Conservation (phyloP, 805 yeast species). For the Sungouiella thailandica region DNA sequence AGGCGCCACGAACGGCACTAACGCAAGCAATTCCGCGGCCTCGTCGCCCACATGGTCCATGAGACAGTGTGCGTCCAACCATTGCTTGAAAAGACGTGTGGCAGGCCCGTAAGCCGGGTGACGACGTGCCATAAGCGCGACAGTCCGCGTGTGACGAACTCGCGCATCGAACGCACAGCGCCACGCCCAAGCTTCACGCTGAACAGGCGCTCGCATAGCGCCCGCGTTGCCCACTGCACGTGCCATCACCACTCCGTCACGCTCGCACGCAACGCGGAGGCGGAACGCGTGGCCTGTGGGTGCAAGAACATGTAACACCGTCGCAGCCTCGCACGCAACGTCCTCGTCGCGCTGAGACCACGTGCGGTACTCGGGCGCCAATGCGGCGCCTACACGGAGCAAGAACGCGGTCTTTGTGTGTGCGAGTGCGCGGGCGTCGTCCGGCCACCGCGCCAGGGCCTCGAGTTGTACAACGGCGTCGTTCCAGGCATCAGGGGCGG, state of each 20-base stretch:
- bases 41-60: constrained; percentile 72
- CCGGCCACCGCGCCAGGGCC: constrained; percentile 92
- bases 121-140: constrained; percentile 64
- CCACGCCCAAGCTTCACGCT: constrained; percentile 59
- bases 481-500: constrained; percentile 74
- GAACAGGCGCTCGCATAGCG: constrained; percentile 56
- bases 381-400: constrained; percentile 50
- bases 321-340: constrained; percentile 57
- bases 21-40: constrained; percentile 73
- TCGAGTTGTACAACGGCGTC: constrained; percentile 85
- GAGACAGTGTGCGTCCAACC: constrained; percentile 83
- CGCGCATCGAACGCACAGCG: constrained; percentile 60
- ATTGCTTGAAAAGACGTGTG: constrained; percentile 78
- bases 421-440: constrained; percentile 78
- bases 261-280: constrained; percentile 71
- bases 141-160: constrained; percentile 76
- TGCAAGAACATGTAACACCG: constrained; percentile 60
- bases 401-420: constrained; percentile 88
- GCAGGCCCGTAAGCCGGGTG: constrained; percentile 73
- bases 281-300: constrained; percentile 90
- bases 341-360: constrained; percentile 61
- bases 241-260: constrained; percentile 71
- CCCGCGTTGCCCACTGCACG: constrained; percentile 66
- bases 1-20: constrained; percentile 81
- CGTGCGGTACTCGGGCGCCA: constrained; percentile 52